A percentile compares a stretch with the other conserved stretches of the same genome.
Evolutionary conservation across 306 rosid genomes (phyloP).

Genomic region (Clitoria ternatea): DNA sequence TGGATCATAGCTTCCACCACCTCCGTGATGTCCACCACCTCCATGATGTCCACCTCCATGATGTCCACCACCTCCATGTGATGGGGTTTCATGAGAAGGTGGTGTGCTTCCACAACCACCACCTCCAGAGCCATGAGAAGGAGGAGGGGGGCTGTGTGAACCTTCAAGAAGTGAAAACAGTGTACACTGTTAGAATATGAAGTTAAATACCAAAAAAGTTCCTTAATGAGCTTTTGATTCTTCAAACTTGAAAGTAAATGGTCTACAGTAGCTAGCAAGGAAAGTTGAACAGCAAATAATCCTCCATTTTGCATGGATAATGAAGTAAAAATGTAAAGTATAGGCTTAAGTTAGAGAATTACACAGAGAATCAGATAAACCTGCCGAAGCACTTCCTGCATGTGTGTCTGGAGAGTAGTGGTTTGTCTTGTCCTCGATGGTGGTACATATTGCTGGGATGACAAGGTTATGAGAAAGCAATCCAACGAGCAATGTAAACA

Average conservation of each 20-base stretch:
- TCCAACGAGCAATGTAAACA: slow-evolving; percentile 47
- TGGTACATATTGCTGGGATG: slow-evolving; percentile 46
- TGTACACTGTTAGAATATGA: not conserved
- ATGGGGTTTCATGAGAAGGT: slow-evolving; percentile 41
- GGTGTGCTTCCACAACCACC: slow-evolving; percentile 37
- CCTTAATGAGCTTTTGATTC: slow-evolving; percentile 3
- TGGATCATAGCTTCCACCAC: slow-evolving; percentile 27
- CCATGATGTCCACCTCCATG: slow-evolving; percentile 40
- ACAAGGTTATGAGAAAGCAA: slow-evolving; percentile 62
- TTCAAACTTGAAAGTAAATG: slow-evolving; percentile 12
- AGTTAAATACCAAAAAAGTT: not conserved
- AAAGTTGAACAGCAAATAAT: slow-evolving; percentile 18
- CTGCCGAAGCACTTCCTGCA: slow-evolving; percentile 48
- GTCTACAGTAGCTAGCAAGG: not conserved
- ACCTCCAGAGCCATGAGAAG: slow-evolving; percentile 42
- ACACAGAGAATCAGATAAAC: slow-evolving; percentile 38
- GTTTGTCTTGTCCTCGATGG: slow-evolving; percentile 57
- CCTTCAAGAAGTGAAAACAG: slow-evolving; percentile 33
- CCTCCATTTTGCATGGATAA: not conserved
- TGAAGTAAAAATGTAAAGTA: not conserved
- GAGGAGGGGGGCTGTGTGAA: slow-evolving; percentile 45
- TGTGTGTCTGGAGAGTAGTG: slow-evolving; percentile 51
- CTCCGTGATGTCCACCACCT: slow-evolving; percentile 48
- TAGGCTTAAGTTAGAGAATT: slow-evolving; percentile 26
- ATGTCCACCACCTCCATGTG: slow-evolving; percentile 43